phyloP scores from a whole-genome alignment of 2,329 filamentous ascomycete species.

The Leptosphaerulina australis region DNA sequence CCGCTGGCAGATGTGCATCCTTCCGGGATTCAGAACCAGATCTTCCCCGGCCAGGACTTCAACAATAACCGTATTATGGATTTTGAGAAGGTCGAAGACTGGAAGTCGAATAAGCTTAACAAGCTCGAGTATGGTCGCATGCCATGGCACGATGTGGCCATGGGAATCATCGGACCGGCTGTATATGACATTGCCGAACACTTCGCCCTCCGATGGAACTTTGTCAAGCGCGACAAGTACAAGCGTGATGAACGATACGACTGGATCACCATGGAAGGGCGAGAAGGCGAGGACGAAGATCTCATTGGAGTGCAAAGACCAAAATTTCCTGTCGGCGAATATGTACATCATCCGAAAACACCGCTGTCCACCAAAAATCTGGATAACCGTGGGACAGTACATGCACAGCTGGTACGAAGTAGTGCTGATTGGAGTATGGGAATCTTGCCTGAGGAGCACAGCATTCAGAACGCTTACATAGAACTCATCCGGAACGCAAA shows the following conservation, averaged over 20 bases:
- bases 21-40: conserved; percentile 76
- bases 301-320: conserved; percentile 87
- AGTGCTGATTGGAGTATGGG: conserved; percentile 94
- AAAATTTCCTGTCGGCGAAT: conserved; percentile 86
- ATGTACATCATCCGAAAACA: conserved; percentile 77
- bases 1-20: conserved; percentile 86
- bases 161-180: conserved; percentile 87
- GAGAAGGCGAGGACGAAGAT: conserved; percentile 79
- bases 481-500: conserved; percentile 86
- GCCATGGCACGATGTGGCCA: conserved; percentile 97
- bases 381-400: conserved; percentile 69
- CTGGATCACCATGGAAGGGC: conserved; percentile 81
- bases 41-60: conserved; percentile 96
- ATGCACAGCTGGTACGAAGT: conserved; percentile 85
- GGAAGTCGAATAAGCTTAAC: conserved; percentile 90
- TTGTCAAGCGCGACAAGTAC: conserved; percentile 96
- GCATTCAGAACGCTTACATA: conserved; percentile 84
- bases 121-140: conserved; percentile 93
- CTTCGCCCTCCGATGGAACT: conserved; percentile 95
- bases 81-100: conserved; percentile 87
- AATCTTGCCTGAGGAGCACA: conserved; percentile 76
- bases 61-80: conserved; percentile 98
- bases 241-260: conserved; percentile 84
- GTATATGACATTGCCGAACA: conserved; percentile 96
- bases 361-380: conserved; percentile 70